These are phyloP conservation scores for Ustilago tritici DNA, from an alignment of 1,284 basidiomycete genomes.

Conservation along the genomic window DNA sequence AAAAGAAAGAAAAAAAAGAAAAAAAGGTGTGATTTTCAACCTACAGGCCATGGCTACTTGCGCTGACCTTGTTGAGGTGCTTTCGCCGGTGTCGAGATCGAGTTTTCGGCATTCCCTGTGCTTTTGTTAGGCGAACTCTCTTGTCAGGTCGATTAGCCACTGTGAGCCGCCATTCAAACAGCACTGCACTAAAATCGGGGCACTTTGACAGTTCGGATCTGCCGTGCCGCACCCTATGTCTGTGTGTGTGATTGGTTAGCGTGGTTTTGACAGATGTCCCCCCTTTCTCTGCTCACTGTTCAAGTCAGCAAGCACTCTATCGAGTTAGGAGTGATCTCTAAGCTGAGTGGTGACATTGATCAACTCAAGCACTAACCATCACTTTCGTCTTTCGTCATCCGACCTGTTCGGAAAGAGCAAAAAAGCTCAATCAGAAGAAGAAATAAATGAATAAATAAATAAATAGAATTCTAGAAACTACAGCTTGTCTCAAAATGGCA, in stretches of 20 bases:
- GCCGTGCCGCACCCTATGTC: background rate
- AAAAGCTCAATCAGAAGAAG: background rate
- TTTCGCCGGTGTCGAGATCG: background rate
- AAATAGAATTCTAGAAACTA: background rate
- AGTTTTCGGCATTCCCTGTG: background rate
- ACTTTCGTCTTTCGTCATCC: too few relatives aligned
- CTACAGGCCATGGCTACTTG: background rate
- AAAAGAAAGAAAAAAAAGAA: background rate
- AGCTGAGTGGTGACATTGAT: too few relatives aligned
- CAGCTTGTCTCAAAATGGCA: background rate
- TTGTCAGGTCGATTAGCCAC: slow-evolving; percentile 5
- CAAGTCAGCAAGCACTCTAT: background rate
- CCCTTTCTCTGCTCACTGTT: background rate
- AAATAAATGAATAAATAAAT: background rate
- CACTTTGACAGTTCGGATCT: slow-evolving; percentile 7
- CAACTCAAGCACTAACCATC: too few relatives aligned
- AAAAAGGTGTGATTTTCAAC: slow-evolving; percentile 6
- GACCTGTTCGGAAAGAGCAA: background rate
- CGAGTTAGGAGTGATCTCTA: too few relatives aligned
- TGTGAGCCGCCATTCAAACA: background rate
- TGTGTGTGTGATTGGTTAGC: background rate
- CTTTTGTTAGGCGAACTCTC: background rate
- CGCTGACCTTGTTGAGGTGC: background rate
- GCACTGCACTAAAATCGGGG: background rate
- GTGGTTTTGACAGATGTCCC: background rate